Evolutionary conservation across 495 filamentous ascomycete genomes (phyloP).

Genomic region (Geoglossum glabrum): DNA sequence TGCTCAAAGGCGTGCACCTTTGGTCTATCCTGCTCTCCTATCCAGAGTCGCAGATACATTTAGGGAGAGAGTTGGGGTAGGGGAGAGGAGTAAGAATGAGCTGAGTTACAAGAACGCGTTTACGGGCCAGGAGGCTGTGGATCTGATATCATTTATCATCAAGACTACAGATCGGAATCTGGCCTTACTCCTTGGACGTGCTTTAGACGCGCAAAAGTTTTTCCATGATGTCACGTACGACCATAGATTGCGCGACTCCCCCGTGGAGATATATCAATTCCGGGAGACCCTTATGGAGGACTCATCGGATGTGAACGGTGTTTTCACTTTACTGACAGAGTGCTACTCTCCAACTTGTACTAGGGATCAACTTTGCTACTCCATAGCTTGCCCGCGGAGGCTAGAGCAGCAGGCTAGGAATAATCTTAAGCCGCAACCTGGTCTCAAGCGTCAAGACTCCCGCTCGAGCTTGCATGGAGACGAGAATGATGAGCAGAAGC

Average conservation of each 20-base stretch:
- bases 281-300: constrained; percentile 84
- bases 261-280: constrained; percentile 88
- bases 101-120: constrained; percentile 95
- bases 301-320: constrained; percentile 75
- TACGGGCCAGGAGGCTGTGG: constrained; percentile 83
- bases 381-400: constrained; percentile 87
- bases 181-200: constrained; percentile 78
- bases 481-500: constrained; percentile 84
- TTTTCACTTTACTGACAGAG: constrained; percentile 88
- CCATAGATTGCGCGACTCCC: constrained; percentile 79
- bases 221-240: constrained; percentile 99
- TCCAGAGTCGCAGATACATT: constrained; percentile 83
- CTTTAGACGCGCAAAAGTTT: constrained; percentile 95
- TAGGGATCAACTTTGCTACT: constrained; percentile 86
- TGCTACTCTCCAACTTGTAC: constrained; percentile 98
- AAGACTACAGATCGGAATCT: constrained; percentile 91
- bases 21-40: constrained; percentile 84
- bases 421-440: constrained; percentile 79
- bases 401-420: constrained; percentile 86
- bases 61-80: constrained; percentile 58
- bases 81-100: constrained; percentile 88
- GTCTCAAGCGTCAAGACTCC: constrained; percentile 63
- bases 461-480: constrained; percentile 67
- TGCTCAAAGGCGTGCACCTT: constrained; percentile 39
- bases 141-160: constrained; percentile 84